These are phyloP conservation scores for Leishmania arabica DNA, from an alignment of 208 protist species.

Conservation along the genomic window DNA sequence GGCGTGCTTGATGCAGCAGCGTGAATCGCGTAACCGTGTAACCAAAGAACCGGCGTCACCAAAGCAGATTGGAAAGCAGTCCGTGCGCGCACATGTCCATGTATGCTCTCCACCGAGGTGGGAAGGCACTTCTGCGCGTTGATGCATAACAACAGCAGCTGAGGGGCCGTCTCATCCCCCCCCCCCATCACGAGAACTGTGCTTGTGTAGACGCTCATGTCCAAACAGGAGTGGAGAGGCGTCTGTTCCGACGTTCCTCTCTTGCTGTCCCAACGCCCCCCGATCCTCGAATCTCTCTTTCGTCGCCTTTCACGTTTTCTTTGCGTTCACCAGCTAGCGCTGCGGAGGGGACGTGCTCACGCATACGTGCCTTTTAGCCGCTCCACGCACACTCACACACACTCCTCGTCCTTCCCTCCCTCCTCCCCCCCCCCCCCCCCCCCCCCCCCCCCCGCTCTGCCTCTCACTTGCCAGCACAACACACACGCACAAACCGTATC, in stretches of 20 bases:
- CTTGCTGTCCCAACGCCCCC: background rate
- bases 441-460: background rate
- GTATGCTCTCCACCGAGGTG: background rate
- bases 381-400: background rate
- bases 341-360: background rate
- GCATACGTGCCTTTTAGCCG: background rate
- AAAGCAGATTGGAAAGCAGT: background rate
- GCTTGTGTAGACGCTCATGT: background rate
- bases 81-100: background rate
- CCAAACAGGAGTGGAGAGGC: background rate
- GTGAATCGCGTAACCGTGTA: background rate
- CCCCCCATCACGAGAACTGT: background rate
- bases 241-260: background rate
- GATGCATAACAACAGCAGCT: background rate
- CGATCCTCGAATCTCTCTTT: background rate
- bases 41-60: background rate
- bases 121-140: background rate
- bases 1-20: background rate
- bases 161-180: background rate
- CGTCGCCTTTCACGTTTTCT: conserved; percentile 6
- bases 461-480: background rate
- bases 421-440: too few relatives aligned
- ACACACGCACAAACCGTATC: background rate
- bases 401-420: background rate
- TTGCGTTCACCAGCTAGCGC: background rate